Evolutionary conservation across 805 yeast species (phyloP), one percentile per base, ranked within the genome.

Genomic region (Candida loeiensis): DNA sequence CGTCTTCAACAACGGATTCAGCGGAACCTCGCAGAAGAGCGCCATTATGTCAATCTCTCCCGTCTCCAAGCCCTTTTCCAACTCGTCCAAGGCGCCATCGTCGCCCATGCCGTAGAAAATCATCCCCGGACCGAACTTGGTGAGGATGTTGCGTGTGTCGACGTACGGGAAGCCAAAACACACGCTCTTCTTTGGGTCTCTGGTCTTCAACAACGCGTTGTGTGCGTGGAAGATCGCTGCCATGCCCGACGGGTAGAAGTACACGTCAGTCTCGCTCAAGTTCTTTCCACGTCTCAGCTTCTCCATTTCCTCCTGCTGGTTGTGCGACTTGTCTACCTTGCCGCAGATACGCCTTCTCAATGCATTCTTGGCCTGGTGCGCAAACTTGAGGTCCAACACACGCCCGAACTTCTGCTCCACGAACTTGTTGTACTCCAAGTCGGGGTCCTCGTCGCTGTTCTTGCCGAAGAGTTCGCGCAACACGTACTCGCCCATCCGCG

Each of bases 111-210:
- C 96, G 48, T 81, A 79, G 59, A 89, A 91, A 49, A 80, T 80
- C 28, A 84, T 85, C 26, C 97, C 97, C 3, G 90, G 85, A 12
- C 98, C 97, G 73, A 89, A 93, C 59, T 90, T 91, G 54, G 76
- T 74, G 52, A 93, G 70, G 43, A 93, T 80, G 50, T 86, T 87
- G 41, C 88, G 71, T 0, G 98, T 90, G 59, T 93, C 98, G 20
- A 87, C 93, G 60, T 91, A 93, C 5, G 98, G 96, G 64, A 90
- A 89, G 1, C 99, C 99, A 62, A 86, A 91, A 63, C 96, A 88
- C 2, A 89, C 95, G 1, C 95, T 80, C 58, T 86, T 87, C 45
- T 64, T 57, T 5, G 61, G 57, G 11, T 37, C 41, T 3, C 40
- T 39, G 5, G 45, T 40, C 24, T 65, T 51, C 39, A 79, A 55